Evolutionary conservation across 352 stramenopile genomes (phyloP), one percentile per base, ranked within the genome.

Genomic region (Albugo candida): DNA sequence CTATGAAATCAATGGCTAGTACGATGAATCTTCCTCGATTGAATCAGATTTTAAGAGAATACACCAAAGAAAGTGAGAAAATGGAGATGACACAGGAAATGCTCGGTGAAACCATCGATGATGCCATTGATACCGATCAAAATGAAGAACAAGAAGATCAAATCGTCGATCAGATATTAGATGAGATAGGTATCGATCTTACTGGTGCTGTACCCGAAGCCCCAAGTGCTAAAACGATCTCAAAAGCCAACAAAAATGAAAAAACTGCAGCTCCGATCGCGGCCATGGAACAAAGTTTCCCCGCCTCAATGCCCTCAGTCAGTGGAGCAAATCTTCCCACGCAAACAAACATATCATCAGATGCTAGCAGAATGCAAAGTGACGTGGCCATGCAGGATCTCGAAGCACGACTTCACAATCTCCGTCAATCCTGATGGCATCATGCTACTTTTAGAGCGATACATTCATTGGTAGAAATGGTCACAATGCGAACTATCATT

Each of bases 41-140:
- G 19, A 96, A 94, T 55, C 95, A 98, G 71, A 98, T 98, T 73
- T 97, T 98, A 86, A 86, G 92, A 54, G 92, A 98, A 48, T 98
- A 98, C 65, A 93, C 93, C 44, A 91, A 92, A 54, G 92, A 98
- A 67, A 98, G 95, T 65, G 91, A 97, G 66, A 95, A 95, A 60
- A 95, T 93, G 52, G 93, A 98, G 65, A 93, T 98, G 69, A 95
- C 93, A 54, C 86, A 97, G 63, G 94, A 98, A 70, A 96, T 97
- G 60, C 92, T 98, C 56, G 89, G 92, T 36, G 94, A 98, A 57
- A 93, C 89, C 3, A 93, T 98, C 41, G 94, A 98, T 62, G 92
- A 97, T 72, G 89, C 93, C 42, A 88, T 98, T 67, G 89, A 94
- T 36, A 81, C 86, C 42, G 91, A 97, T 46, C 80, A 86, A 48